These are phyloP conservation scores for Poa annua DNA, from an alignment of 176 grass and related monocot species.

Conservation along the genomic window DNA sequence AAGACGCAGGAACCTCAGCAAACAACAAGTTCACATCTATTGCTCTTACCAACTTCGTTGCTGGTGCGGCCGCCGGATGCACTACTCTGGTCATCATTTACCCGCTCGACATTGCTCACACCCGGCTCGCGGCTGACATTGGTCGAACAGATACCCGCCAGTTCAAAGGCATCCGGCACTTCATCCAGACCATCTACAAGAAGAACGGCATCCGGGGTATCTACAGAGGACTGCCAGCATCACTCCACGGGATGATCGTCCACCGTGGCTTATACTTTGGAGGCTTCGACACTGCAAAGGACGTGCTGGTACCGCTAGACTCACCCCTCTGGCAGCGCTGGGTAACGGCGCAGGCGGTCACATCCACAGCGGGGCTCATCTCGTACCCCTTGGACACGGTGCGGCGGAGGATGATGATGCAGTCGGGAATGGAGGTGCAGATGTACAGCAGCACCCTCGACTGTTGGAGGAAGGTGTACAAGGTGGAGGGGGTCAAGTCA, in stretches of 20 bases:
- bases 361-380: constrained; percentile 71
- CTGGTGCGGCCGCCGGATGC: constrained; percentile 87
- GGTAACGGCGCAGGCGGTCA: constrained; percentile 73
- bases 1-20: constrained; percentile 51
- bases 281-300: constrained; percentile 93
- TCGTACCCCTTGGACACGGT: constrained; percentile 92
- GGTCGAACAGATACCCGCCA: constrained; percentile 73
- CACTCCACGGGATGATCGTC: constrained; percentile 81
- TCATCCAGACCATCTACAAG: constrained; percentile 82
- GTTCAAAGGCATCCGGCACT: constrained; percentile 91
- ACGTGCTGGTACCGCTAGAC: constrained; percentile 65
- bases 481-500: constrained; percentile 62
- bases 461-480: constrained; percentile 94
- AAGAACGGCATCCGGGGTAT: constrained; percentile 81
- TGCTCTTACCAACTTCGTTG: constrained; percentile 77
- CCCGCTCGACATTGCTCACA: constrained; percentile 94
- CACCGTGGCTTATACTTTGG: constrained; percentile 96
- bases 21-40: constrained; percentile 62
- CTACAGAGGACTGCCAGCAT: constrained; percentile 79
- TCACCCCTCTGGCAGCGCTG: constrained; percentile 86
- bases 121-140: constrained; percentile 87
- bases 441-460: constrained; percentile 80
- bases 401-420: constrained; percentile 98
- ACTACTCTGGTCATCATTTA: constrained; percentile 95
- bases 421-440: constrained; percentile 71